Base-by-base conservation (phyloP, 352 stramenopile species). In the Phytophthora rubi region DNA sequence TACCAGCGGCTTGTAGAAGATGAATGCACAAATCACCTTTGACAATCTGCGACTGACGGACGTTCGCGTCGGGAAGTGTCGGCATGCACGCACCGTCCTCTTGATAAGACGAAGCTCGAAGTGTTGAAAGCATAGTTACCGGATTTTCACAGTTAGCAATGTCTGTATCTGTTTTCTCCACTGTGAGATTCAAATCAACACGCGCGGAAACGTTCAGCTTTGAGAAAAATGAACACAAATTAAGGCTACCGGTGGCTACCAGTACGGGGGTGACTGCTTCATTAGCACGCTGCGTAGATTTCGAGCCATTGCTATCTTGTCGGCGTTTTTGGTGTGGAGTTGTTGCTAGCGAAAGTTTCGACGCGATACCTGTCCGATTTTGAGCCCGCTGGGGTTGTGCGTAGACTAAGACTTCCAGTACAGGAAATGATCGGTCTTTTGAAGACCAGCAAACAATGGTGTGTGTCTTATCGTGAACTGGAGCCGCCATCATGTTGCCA, bases 21-120 rank as follows among this genome's bases (percentile, higher is more conserved):
- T 77, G 69, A 35, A 80, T 53, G 16, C 73, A 77, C 6, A 77
- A 47, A 21, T 77, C 69, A 23, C 72, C 73, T 21, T 65, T 58
- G 6, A 77, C 42, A 18, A 18, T 6, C 6, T 66, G 51, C n/a
- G 1, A 13, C 37, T n/a, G 37, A 44, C 37, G 13, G 16, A 8
- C 37, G 12, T 44, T 44, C 6, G 13, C 12, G 4, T 44, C 37
- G 3, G 37, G 12, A 44, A 44, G 37, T 7, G 37, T 44, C 4
- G 13, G 12, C 4, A 0, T 13, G 21, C 2, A 33, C 1, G 13
- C 10, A 8, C 6, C 49, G 45, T 48, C 21, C n/a, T 53, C 58
- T 62, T 55, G 47, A 39, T 10, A 58, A 28, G 68, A 45, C 15
- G 69, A 73, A 30, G 64, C 64, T 35, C 45, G 28, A 13, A 52